A percentile compares a stretch with the other conserved stretches of the same genome.
These are phyloP conservation scores for Candida mesenterica DNA, from an alignment of 1,139 yeast genomes.

Conservation along the genomic window DNA sequence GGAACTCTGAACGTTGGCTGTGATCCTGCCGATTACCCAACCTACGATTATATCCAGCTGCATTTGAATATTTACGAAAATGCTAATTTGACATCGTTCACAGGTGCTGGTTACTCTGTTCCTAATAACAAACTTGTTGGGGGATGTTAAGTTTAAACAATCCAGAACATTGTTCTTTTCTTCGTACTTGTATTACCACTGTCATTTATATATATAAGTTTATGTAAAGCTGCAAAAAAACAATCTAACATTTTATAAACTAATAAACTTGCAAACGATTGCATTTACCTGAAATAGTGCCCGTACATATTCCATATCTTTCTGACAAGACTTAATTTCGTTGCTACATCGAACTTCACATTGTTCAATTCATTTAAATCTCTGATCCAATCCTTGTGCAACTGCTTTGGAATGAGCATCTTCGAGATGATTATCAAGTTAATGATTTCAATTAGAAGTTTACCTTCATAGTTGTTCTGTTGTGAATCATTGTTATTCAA, in stretches of 20 bases:
- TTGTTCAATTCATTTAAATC: slow-evolving; percentile 56
- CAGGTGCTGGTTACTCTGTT: slow-evolving; percentile 59
- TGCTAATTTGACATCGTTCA: slow-evolving; percentile 65
- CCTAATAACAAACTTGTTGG: slow-evolving; percentile 54
- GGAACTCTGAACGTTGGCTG: slow-evolving; percentile 56
- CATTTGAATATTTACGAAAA: slow-evolving; percentile 65
- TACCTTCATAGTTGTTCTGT: slow-evolving; percentile 38
- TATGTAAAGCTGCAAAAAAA: not conserved
- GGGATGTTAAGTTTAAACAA: slow-evolving; percentile 12
- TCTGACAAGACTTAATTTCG: slow-evolving; percentile 43
- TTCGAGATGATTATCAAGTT: slow-evolving; percentile 51
- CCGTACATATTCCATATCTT: slow-evolving; percentile 60
- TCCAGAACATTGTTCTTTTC: slow-evolving; percentile 6
- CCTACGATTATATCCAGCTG: slow-evolving; percentile 63
- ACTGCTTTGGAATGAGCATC: slow-evolving; percentile 44
- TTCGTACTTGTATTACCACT: slow-evolving; percentile 6
- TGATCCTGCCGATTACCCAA: slow-evolving; percentile 74
- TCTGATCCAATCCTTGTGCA: slow-evolving; percentile 50
- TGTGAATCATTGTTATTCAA: slow-evolving; percentile 13
- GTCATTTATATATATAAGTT: slow-evolving; percentile 1
- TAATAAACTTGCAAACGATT: not conserved
- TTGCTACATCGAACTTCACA: slow-evolving; percentile 23
- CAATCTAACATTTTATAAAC: not conserved
- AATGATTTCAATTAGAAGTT: slow-evolving; percentile 56
- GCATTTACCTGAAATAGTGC: slow-evolving; percentile 27